Evolutionary conservation across 441 rosid genomes (phyloP), one percentile per base, ranked within the genome.

Genomic region (Eutrema salsugineum): DNA sequence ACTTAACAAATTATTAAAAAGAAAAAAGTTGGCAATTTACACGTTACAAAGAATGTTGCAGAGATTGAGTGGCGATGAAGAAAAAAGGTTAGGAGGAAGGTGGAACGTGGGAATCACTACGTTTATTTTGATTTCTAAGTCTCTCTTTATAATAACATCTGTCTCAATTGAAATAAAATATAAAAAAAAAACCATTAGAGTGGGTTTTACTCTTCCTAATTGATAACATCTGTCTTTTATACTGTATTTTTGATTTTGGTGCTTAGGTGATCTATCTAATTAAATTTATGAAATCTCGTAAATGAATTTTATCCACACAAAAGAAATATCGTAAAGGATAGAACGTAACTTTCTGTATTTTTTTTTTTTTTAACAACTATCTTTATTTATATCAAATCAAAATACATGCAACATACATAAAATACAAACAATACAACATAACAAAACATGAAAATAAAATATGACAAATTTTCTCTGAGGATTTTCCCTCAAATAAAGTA

Each of bases 41-140:
- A 50, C 57, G 72, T 70, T 76, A 55, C 30, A 51, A 17, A 51
- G 33, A 64, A 49, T 57, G 75, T 20, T 70, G 70, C 66, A 44
- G 67, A 73, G 66, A 65, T 71, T 64, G 76, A 77, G 80, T 77
- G 72, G 68, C 61, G 53, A 58, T 77, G 76, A 77, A 71, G 80
- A 36, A 71, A 71, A 77, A 71, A 51, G 51, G 77, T 70, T 77
- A 65, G 76, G 76, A 77, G 76, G 58, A 65, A 71, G 80, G 76
- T 77, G 72, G 15, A 43, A 77, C 80, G 80, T 77, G 80, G 64
- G 80, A 71, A 65, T 77, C 80, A 77, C 76, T 70, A n/a, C 5
- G 3, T 54, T 24, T 68, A 8, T 58, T 74, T 39, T 66, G 0
- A 49, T 51, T 60, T 47, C 7, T 54, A 69, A 54, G 70, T n/a